Evolutionary conservation across 306 rosid genomes (phyloP).

Genomic region (Echinosophora koreensis): DNA sequence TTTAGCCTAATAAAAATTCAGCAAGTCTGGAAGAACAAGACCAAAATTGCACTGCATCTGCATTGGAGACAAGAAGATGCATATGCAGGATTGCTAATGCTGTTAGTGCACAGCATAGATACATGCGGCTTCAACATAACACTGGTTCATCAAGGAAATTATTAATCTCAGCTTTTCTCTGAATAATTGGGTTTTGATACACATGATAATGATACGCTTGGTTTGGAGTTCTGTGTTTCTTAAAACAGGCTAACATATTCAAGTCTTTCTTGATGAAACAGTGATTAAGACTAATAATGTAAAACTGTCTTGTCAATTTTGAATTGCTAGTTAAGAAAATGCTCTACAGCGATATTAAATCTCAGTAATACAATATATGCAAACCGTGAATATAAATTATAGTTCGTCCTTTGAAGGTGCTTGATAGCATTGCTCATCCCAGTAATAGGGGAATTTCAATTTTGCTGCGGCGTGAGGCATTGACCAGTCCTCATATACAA

Average conservation of each 20-base stretch:
- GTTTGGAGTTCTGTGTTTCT: no score
- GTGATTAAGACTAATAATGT: conserved; percentile 12
- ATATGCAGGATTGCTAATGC: no score
- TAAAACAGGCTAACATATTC: neutral
- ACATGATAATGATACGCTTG: no score
- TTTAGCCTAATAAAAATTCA: no score
- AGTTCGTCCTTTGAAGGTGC: conserved; percentile 73
- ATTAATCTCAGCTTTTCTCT: no score
- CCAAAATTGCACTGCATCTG: no score
- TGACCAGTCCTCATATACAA: conserved; percentile 78
- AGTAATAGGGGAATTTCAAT: conserved; percentile 75
- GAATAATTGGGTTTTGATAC: no score
- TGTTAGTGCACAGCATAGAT: no score
- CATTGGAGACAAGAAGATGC: no score
- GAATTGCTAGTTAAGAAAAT: conserved; percentile 22
- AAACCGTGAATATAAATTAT: conserved; percentile 42
- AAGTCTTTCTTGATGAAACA: neutral
- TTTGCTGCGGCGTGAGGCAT: conserved; percentile 94
- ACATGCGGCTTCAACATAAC: no score
- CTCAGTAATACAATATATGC: conserved; percentile 26
- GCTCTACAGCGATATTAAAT: conserved; percentile 9
- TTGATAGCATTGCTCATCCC: conserved; percentile 85
- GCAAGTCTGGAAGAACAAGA: no score
- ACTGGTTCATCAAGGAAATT: no score
- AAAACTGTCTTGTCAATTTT: conserved; percentile 19